Evolutionary conservation across 2,329 filamentous ascomycete genomes (phyloP), one percentile per base, ranked within the genome.

Genomic region (Xylaria sp.): DNA sequence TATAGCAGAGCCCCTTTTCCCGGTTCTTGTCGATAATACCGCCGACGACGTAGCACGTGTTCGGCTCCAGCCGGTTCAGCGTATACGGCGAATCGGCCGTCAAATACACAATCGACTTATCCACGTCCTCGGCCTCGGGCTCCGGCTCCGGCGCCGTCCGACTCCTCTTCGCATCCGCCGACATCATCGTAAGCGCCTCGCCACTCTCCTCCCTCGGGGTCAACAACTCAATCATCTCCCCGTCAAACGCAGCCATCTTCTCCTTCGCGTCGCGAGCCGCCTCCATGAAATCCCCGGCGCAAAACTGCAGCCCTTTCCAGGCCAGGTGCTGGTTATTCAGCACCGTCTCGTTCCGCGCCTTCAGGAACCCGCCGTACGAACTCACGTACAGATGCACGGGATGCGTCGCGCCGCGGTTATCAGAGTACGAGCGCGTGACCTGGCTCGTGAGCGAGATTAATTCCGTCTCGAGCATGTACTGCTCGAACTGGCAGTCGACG

Each of bases 1-100:
- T 88, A 79, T 96, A 92, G 75, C 94, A 99, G 44, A 99, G 80
- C 0, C 91, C 92, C 78, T 99, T 99, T 75, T 99, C 88, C 50
- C 94, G 84, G 75, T 99, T 99, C 76, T 92, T 92, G 77, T 99
- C 94, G 30, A 99, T 94, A 42, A 99, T 80, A 0, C 93, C 94
- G 42, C 94, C 94, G 58, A 99, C 89, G 63, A 99, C 88, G 74
- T 99, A 99, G 60, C 86, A 93, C 62, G 88, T 92, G 75, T 94
- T 88, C 0, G 92, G 91, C 72, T 92, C 91, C 49, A 99, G 82
- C 49, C 89, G 83, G 4, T 88, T 87, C 35, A 99, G 81, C 0
- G 89, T 93, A 66, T 96, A 82, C 0, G 89, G 86, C n/a, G 91
- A 95, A 74, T 99, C 94, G 13, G 92, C 92, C 6, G 91, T 91